A percentile compares a stretch with the other conserved stretches of the same genome.
Conservation (phyloP, 805 yeast genomes). For the Blastobotrys chiropterorum region DNA sequence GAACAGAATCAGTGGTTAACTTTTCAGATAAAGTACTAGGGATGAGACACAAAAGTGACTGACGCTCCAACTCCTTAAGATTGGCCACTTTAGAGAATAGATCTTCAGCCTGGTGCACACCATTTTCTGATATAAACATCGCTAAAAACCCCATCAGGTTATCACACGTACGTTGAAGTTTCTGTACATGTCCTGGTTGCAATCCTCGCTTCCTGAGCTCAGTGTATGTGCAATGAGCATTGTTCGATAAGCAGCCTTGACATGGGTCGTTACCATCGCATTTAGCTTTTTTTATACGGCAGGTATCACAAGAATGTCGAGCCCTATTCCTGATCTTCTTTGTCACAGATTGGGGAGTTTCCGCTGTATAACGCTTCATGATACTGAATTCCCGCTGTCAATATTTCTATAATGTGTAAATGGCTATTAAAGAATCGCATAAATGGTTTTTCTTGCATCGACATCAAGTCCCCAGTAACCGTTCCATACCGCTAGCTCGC, state of each 20-base stretch:
- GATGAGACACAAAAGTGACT: not conserved
- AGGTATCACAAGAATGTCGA: constrained; percentile 11
- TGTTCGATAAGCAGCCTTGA: constrained; percentile 5
- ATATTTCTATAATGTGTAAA: too few relatives aligned
- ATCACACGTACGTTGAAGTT: constrained; percentile 10
- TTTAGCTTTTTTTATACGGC: constrained; percentile 10
- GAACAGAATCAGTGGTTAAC: not conserved
- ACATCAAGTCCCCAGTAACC: not conserved
- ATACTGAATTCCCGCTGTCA: too few relatives aligned
- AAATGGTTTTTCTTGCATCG: not conserved
- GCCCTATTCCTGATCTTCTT: not conserved
- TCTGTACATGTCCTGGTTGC: constrained; percentile 11
- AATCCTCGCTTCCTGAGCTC: constrained; percentile 11
- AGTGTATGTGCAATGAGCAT: constrained; percentile 6
- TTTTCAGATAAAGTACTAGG: not conserved
- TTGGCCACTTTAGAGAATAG: not conserved
- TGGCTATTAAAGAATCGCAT: too few relatives aligned
- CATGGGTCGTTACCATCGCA: constrained; percentile 11
- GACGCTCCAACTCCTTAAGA: not conserved
- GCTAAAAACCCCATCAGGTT: constrained; percentile 8
- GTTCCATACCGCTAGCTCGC: not conserved
- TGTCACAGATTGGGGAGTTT: not conserved
- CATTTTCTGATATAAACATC: constrained; percentile 7
- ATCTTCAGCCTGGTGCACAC: not conserved
- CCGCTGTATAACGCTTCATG: not conserved